Evolutionary conservation across 2,329 filamentous ascomycete genomes (phyloP).

Genomic region (Diaporthe capsici): DNA sequence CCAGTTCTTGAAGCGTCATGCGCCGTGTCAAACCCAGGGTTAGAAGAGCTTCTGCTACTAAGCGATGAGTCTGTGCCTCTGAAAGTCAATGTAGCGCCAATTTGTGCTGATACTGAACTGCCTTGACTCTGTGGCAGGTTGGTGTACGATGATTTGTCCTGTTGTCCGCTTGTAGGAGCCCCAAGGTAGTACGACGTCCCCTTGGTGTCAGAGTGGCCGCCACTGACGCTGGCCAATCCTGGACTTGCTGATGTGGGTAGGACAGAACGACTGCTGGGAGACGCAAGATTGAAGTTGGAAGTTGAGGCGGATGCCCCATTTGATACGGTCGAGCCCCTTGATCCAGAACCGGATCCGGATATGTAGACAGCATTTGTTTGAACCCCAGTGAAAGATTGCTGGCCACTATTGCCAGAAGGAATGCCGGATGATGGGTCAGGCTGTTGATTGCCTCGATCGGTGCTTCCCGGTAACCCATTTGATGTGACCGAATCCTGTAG

Average conservation of each 20-base stretch:
- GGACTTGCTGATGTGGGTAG: neutral
- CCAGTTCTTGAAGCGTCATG: neutral
- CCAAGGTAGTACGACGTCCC: neutral
- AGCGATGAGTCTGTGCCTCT: neutral
- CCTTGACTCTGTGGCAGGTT: neutral
- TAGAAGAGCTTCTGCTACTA: neutral
- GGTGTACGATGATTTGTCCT: neutral
- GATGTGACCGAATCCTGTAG: too few species aligned
- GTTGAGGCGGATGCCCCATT: too few species aligned
- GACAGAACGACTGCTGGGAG: too few species aligned
- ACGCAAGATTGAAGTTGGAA: too few species aligned
- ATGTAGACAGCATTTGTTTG: neutral
- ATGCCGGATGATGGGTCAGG: neutral
- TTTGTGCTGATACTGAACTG: too few species aligned
- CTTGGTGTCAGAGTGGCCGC: neutral
- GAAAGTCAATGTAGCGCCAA: neutral
- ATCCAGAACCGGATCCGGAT: neutral
- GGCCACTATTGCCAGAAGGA: neutral
- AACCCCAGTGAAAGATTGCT: neutral
- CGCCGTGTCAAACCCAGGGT: accelerated
- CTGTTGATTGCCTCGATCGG: neutral
- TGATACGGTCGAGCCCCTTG: too few species aligned
- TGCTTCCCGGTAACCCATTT: too few species aligned
- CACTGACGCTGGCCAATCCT: too few species aligned
- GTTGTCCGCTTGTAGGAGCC: too few species aligned